Evolutionary conservation across 208 protist genomes (phyloP), one percentile per base, ranked within the genome.

Genomic region (Trypanosoma scelopori): DNA sequence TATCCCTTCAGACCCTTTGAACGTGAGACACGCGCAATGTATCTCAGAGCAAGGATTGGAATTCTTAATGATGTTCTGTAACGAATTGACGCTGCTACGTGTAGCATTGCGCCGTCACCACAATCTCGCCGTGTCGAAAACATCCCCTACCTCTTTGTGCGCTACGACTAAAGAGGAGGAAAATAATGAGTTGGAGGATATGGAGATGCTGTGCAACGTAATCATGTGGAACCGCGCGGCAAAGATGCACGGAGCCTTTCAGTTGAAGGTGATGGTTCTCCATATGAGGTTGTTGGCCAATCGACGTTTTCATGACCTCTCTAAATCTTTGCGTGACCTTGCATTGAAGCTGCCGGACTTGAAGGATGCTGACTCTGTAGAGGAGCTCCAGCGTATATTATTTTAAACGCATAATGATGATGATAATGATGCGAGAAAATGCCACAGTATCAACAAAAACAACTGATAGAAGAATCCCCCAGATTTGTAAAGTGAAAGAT

Each of bases 221-320:
- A 78, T 77, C 45, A 77, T 75, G 46, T 89, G 82, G 83, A 65
- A 67, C 12, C 79, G 81, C 13, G 66, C 76, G 58, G 69, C 81
- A n/a, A 65, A 66, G 27, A 58, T 76, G 47, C 82, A 79, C 27
- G 53, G 76, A 55, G 71, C 62, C 25, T 87, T 79, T 63, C 81
- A 89, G 51, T 62, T 92, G 23, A 79, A 69, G 63, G 27, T 63
- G 13, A 84, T 92, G 59, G 76, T 89, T 39, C 69, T 78, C 28
- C 74, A 82, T 61, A 85, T 92, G 82, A 86, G 78, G 68, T 47
- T 37, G 20, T 85, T 83, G 58, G 82, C 86, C 6, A 89, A 88
- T 51, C 30, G 60, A 6, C 80, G 86, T 20, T 92, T 92, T 59
- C 64, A 56, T 12, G 52, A 55, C 7, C 70, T 86, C 25, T 76